Percentiles rank a stretch among this genome's conserved stretches.
phyloP scores from a whole-genome alignment of 495 filamentous ascomycete species.

The Penicillium ochrochloron region DNA sequence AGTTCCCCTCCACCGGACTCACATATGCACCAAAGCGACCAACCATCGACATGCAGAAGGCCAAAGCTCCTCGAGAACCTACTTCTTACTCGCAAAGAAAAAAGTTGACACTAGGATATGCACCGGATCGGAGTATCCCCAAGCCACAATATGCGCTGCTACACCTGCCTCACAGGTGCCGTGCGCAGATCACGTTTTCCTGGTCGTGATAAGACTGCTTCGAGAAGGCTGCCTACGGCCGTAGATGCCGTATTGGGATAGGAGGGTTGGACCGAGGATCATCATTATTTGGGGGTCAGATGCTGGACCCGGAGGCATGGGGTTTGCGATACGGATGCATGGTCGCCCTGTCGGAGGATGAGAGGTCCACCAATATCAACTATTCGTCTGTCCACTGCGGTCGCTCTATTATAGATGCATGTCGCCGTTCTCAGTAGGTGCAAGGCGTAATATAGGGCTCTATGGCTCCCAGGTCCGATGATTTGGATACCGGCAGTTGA shows the following conservation, averaged over 20 bases:
- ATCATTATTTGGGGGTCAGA: constrained; percentile 16
- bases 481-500: constrained; percentile 4
- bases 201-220: constrained; percentile 7
- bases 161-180: constrained; percentile 9
- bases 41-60: constrained; percentile 14
- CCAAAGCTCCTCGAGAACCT: constrained; percentile 27
- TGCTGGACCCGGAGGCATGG: constrained; percentile 9
- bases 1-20: constrained; percentile 17
- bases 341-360: constrained; percentile 52
- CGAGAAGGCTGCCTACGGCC: constrained; percentile 5
- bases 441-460: constrained; percentile 27
- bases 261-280: background rate
- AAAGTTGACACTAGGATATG: constrained; percentile 14
- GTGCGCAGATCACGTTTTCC: constrained; percentile 12
- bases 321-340: constrained; percentile 9
- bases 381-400: constrained; percentile 62
- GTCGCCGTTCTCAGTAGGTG: constrained; percentile 65
- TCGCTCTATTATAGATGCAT: constrained; percentile 66
- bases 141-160: constrained; percentile 31
- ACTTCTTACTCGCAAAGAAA: constrained; percentile 10
- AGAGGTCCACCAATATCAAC: constrained; percentile 79
- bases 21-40: constrained; percentile 26
- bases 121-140: constrained; percentile 22
- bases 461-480: background rate
- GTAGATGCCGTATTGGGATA: background rate